These are phyloP conservation scores for Rhizopogon roseolus DNA, from an alignment of 768 basidiomycete genomes.

Conservation along the genomic window DNA sequence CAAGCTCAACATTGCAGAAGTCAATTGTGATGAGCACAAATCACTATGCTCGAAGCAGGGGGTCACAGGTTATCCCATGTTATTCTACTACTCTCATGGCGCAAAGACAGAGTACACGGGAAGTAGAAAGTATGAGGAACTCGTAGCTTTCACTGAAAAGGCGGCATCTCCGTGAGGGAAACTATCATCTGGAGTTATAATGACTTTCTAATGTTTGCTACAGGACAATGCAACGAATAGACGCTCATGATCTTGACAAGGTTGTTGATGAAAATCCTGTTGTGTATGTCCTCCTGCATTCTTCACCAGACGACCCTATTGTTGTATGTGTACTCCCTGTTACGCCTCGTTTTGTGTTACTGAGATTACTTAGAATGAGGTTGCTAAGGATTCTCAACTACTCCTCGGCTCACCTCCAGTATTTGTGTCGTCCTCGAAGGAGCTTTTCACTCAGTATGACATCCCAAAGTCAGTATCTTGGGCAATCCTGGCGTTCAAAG, in stretches of 20 bases:
- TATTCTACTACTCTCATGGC: constrained; percentile 60
- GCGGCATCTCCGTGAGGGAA: constrained; percentile 61
- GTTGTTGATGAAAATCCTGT: constrained; percentile 44
- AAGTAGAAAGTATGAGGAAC: constrained; percentile 62
- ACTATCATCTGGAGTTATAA: constrained; percentile 6
- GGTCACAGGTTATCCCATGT: constrained; percentile 79
- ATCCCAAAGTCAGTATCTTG: constrained; percentile 41
- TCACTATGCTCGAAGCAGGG: constrained; percentile 61
- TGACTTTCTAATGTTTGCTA: not conserved
- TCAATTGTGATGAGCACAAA: constrained; percentile 81
- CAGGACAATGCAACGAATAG: constrained; percentile 37
- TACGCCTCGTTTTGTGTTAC: not conserved
- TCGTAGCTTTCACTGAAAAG: constrained; percentile 72
- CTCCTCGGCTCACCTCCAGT: constrained; percentile 46
- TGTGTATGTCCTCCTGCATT: constrained; percentile 56
- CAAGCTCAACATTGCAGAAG: constrained; percentile 74
- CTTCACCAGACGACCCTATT: constrained; percentile 23
- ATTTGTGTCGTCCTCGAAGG: constrained; percentile 32
- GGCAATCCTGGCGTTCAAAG: constrained; percentile 65
- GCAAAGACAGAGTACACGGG: constrained; percentile 74
- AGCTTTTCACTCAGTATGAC: constrained; percentile 29
- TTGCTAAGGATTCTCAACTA: constrained; percentile 52
- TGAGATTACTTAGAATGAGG: constrained; percentile 34
- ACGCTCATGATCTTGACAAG: constrained; percentile 38
- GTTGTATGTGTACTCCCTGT: constrained; percentile 22